Percentiles rank a stretch among this genome's conserved stretches.
phyloP scores from a whole-genome alignment of 2,329 filamentous ascomycete genomes.

The Venturia effusa region DNA sequence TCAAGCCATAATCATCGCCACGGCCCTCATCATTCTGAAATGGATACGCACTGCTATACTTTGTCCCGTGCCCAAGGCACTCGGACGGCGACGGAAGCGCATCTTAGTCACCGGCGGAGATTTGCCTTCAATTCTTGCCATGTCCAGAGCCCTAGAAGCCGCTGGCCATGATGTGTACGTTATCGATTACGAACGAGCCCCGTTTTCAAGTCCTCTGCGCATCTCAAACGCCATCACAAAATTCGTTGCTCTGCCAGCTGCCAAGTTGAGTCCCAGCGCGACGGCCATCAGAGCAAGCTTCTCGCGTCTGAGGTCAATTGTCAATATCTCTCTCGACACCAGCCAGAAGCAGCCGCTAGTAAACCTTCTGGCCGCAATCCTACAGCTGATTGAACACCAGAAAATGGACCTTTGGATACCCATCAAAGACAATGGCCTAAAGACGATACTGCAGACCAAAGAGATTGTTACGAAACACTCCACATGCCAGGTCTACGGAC shows the following conservation, averaged over 20 bases:
- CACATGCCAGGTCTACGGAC: constrained; percentile 1
- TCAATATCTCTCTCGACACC: background rate
- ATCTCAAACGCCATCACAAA: constrained; percentile 2
- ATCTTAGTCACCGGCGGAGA: background rate
- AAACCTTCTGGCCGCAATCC: background rate
- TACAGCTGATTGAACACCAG: constrained; percentile 1
- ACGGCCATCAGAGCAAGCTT: background rate
- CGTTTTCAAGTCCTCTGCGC: background rate
- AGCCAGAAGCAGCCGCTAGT: background rate
- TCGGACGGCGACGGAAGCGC: background rate
- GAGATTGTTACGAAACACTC: background rate
- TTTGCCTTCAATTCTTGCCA: background rate
- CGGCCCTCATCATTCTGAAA: background rate
- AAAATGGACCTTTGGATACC: constrained; percentile 8
- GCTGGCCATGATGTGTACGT: constrained; percentile 3
- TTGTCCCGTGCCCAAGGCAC: background rate
- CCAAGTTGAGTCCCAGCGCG: background rate
- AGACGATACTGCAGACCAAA: background rate
- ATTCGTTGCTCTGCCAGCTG: background rate
- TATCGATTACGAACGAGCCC: constrained; percentile 2
- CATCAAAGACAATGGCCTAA: background rate
- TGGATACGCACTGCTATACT: background rate
- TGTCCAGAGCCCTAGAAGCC: background rate
- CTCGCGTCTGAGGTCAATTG: background rate
- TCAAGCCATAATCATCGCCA: background rate